Base-by-base conservation (phyloP, 2,329 filamentous ascomycete species). In the Elsinoe australis region DNA sequence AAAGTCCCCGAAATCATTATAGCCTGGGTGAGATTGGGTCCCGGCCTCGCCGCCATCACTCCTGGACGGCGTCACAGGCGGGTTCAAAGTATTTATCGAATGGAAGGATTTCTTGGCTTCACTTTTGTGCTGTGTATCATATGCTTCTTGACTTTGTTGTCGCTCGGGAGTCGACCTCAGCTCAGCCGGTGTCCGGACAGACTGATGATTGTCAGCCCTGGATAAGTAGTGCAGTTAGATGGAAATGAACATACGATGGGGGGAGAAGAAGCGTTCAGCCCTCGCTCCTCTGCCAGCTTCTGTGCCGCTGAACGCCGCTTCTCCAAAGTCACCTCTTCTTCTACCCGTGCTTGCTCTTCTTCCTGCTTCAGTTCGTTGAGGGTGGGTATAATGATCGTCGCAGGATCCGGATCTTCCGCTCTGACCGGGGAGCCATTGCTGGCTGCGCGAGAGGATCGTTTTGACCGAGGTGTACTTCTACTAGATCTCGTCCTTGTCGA, bases 241-340 rank as follows among this genome's bases (percentile, higher is more conserved):
- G 4, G 9, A n/a, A 5, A 2, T 22, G 5, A 3, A 48, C 33
- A 12, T 19, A 36, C 34, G 10, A 33, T 48, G 2, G 33, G 21
- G 10, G 31, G 28, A 18, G 14, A 28, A 9, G 24, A 14, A 12
- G 39, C 39, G 18, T 41, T 45, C 6, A 82, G 59, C 1, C 79
- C 79, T 21, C 74, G 70, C 50, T 71, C 70, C 8, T 71, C 55
- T 7, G 80, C 79, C 15, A 82, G 59, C 35, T 70, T 67, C 26
- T 72, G 70, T 2, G 79, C 80, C 35, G 74, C 74, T 29, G 70
- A 64, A 28, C 79, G 67, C 56, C 71, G 78, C 41, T 69, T 66
- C 49, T 72, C 64, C 19, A 82, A 65, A 29, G 72, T 69, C 3
- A 64, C 62, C 58, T 83, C 80, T 58, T 83, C 78, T 57, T 80